Evolutionary conservation across 2,329 filamentous ascomycete species (phyloP).

Genomic region (Pyrenophora tritici-repentis): DNA sequence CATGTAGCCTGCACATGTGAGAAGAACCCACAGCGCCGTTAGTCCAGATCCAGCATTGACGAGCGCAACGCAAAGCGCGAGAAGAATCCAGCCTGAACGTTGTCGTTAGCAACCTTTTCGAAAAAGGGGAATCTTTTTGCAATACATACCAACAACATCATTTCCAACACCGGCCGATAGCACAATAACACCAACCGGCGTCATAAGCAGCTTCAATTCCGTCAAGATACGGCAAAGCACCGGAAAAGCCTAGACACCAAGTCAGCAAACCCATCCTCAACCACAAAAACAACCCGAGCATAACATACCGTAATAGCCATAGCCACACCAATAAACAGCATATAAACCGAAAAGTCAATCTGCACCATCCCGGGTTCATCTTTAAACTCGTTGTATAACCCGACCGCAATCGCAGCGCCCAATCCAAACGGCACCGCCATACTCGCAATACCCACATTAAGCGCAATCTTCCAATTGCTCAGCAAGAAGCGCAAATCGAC

Average conservation of each 20-base stretch:
- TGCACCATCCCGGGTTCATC: slow-evolving; percentile 60
- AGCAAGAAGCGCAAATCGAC: slow-evolving; percentile 79
- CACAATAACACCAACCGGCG: slow-evolving; percentile 84
- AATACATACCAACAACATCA: slow-evolving; percentile 69
- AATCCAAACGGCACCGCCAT: slow-evolving; percentile 84
- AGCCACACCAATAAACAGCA: slow-evolving; percentile 88
- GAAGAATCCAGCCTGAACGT: slow-evolving; percentile 75
- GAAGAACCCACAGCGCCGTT: slow-evolving; percentile 81
- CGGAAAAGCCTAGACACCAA: slow-evolving; percentile 66
- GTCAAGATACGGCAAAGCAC: slow-evolving; percentile 93
- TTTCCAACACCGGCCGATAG: slow-evolving; percentile 91
- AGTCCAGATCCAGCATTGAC: slow-evolving; percentile 86
- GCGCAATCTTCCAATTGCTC: slow-evolving; percentile 79
- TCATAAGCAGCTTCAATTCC: slow-evolving; percentile 82
- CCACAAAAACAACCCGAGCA: no score
- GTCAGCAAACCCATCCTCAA: slow-evolving; percentile 18
- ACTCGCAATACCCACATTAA: slow-evolving; percentile 76
- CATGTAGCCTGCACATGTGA: slow-evolving; percentile 75
- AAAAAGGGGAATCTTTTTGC: neutral
- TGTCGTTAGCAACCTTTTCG: slow-evolving; percentile 6
- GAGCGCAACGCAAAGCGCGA: slow-evolving; percentile 89
- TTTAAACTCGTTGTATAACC: slow-evolving; percentile 76
- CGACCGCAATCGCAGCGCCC: slow-evolving; percentile 79
- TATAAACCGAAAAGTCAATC: slow-evolving; percentile 65
- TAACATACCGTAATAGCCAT: slow-evolving; percentile 79